Conservation (phyloP, 139 green algal species). For the Micractinium conductrix region DNA sequence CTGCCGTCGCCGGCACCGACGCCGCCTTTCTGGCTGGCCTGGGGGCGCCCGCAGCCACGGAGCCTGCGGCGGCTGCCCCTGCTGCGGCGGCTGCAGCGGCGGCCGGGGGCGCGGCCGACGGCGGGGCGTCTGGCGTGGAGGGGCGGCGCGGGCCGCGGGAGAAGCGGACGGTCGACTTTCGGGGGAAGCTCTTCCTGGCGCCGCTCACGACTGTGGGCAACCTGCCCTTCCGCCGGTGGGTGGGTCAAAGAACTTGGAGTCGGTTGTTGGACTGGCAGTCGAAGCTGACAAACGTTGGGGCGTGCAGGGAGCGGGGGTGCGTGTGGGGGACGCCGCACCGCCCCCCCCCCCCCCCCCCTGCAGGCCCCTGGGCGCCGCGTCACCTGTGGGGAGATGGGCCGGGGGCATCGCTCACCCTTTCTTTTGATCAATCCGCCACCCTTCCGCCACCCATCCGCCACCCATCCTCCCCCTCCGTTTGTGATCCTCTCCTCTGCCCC, state of each 20-base stretch:
- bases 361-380: no score
- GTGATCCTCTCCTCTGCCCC: no score
- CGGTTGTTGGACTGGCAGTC: no score
- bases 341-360: no score
- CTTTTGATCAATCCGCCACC: no score
- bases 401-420: no score
- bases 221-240: conserved; percentile 87
- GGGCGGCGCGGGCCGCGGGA: conserved; percentile 52
- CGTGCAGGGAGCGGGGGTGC: no score
- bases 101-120: not conserved
- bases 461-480: not conserved
- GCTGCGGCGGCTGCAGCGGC: not conserved
- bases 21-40: conserved; percentile 11
- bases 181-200: conserved; percentile 91
- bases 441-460: not conserved
- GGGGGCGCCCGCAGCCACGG: conserved; percentile 9
- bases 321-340: no score
- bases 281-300: no score
- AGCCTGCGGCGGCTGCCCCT: not conserved
- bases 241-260: no score
- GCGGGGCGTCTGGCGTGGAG: conserved; percentile 38
- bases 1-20: conserved; percentile 15
- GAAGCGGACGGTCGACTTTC: conserved; percentile 78
- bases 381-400: no score
- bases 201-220: conserved; percentile 98